A percentile compares a stretch with the other conserved stretches of the same genome.
Conservation (phyloP, 2,329 filamentous ascomycete species). For the Aspergillus novoparasiticus region DNA sequence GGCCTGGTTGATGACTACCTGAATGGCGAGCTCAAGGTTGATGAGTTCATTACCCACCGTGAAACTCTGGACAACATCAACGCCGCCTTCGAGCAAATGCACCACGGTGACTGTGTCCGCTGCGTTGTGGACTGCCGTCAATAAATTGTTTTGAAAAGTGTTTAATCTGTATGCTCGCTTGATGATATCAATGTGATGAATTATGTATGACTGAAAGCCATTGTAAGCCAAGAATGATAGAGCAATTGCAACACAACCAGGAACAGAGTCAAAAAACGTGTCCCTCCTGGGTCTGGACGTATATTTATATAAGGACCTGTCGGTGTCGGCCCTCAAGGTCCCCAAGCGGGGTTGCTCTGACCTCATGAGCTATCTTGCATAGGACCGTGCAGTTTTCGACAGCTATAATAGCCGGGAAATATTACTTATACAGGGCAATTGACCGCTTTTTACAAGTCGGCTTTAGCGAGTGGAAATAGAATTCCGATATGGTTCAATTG, state of each 20-base stretch:
- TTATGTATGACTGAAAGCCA: neutral
- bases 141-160: conserved; percentile 10
- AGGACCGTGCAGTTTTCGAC: neutral
- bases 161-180: conserved; percentile 2
- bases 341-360: conserved; percentile 3
- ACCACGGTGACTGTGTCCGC: conserved; percentile 93
- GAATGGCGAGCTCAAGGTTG: conserved; percentile 87
- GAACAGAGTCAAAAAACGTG: neutral
- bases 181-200: conserved; percentile 2
- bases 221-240: neutral
- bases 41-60: conserved; percentile 98
- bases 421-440: neutral
- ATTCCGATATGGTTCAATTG: no score
- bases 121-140: conserved; percentile 72
- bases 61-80: conserved; percentile 84
- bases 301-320: neutral
- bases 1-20: conserved; percentile 88
- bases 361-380: neutral
- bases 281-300: neutral
- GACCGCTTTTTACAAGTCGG: no score
- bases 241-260: neutral
- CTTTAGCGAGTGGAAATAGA: no score
- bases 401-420: neutral
- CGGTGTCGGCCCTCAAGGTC: neutral
- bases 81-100: conserved; percentile 89